phyloP scores from a whole-genome alignment of 495 filamentous ascomycete genomes.

The Oidiodendron maius region DNA sequence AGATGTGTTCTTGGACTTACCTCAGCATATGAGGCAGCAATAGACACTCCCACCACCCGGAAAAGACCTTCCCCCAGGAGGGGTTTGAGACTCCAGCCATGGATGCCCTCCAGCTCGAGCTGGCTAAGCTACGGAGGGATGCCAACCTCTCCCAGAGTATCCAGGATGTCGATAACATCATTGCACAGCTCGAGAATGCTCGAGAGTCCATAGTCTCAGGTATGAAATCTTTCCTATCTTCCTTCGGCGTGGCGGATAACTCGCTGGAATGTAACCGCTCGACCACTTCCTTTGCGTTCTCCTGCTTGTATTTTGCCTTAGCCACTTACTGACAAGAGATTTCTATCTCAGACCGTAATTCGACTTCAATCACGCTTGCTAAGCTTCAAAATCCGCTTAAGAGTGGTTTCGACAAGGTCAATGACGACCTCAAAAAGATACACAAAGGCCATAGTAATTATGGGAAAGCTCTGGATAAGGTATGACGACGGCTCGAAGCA shows the following conservation, averaged over 20 bases:
- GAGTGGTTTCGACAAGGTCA: constrained; percentile 68
- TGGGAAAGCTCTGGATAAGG: constrained; percentile 77
- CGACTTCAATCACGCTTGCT: constrained; percentile 62
- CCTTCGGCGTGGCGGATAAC: neutral
- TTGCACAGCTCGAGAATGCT: constrained; percentile 67
- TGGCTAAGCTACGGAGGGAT: constrained; percentile 60
- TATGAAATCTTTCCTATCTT: constrained; percentile 27
- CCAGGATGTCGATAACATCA: constrained; percentile 71
- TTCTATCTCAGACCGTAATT: constrained; percentile 54
- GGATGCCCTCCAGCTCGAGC: constrained; percentile 69
- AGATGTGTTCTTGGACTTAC: constrained; percentile 7
- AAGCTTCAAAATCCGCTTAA: constrained; percentile 82
- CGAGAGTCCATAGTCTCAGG: constrained; percentile 62
- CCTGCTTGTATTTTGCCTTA: too few species aligned
- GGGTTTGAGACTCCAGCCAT: constrained; percentile 35
- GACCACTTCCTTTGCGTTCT: constrained; percentile 1
- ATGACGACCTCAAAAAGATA: constrained; percentile 72
- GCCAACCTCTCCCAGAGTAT: constrained; percentile 67
- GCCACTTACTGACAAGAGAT: constrained; percentile 11
- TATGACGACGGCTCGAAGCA: constrained; percentile 32
- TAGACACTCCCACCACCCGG: neutral
- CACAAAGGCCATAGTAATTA: constrained; percentile 74
- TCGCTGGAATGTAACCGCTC: too few species aligned
- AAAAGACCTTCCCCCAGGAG: neutral
- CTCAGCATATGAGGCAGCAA: constrained; percentile 11